Percentiles rank a stretch among this genome's conserved stretches.
These are phyloP conservation scores for Tulasnella calospora DNA, from an alignment of 768 basidiomycete species.

Conservation along the genomic window DNA sequence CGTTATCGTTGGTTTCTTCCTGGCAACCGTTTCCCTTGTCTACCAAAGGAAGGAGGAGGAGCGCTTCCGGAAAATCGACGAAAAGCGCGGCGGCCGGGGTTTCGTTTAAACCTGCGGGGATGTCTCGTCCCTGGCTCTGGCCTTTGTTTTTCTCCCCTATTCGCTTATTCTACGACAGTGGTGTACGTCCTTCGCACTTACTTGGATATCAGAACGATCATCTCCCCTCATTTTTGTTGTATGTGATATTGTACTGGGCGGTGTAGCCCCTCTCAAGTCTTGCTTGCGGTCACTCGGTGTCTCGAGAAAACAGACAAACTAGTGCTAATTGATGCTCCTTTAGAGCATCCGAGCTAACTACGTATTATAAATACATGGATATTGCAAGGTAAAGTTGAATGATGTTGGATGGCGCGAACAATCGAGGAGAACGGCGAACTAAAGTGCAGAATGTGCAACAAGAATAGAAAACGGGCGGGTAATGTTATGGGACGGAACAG, in stretches of 20 bases:
- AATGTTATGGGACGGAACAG: constrained; percentile 6
- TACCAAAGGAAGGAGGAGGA: constrained; percentile 77
- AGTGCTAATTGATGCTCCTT: constrained; percentile 10
- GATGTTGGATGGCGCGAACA: constrained; percentile 4
- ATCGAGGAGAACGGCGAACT: background rate
- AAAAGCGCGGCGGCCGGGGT: constrained; percentile 78
- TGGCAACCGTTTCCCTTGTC: constrained; percentile 81
- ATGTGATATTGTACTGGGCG: background rate
- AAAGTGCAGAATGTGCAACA: background rate
- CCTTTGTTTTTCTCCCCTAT: background rate
- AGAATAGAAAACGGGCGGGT: background rate
- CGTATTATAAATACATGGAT: constrained; percentile 10
- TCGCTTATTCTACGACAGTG: constrained; percentile 13
- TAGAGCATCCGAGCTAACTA: background rate
- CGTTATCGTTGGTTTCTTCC: constrained; percentile 64
- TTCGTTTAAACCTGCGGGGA: constrained; percentile 56
- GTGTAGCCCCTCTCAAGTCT: background rate
- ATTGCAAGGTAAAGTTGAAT: constrained; percentile 8
- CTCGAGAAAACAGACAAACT: background rate
- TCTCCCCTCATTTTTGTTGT: background rate
- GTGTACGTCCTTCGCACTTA: background rate
- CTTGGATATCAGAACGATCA: background rate
- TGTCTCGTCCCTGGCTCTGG: background rate
- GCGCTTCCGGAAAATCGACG: constrained; percentile 84
- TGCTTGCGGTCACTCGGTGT: background rate